Conservation (phyloP, 2,329 filamentous ascomycete genomes). For the Sclerotinia trifoliorum region DNA sequence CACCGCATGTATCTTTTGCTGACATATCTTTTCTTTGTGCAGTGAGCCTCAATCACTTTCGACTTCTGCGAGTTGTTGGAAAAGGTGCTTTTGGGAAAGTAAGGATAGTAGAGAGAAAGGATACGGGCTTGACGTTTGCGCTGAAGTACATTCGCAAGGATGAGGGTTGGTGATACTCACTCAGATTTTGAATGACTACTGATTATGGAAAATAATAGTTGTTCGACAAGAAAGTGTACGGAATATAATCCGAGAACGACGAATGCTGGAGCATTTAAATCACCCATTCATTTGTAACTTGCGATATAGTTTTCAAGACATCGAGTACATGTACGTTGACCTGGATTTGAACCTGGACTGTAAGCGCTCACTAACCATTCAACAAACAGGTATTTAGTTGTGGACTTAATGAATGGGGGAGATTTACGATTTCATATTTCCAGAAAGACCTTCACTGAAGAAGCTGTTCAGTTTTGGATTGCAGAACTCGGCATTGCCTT, state of each 20-base stretch:
- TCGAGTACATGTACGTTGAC: constrained; percentile 85
- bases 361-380: not conserved
- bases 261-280: constrained; percentile 97
- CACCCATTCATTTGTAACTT: constrained; percentile 98
- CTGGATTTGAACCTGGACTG: not conserved
- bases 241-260: constrained; percentile 94
- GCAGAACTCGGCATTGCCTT: constrained; percentile 89
- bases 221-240: constrained; percentile 96
- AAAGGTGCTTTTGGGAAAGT: constrained; percentile 99
- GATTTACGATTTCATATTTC: constrained; percentile 98
- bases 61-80: constrained; percentile 89
- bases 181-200: constrained; percentile 26
- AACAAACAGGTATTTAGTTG: constrained; percentile 73
- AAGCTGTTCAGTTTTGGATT: constrained; percentile 96
- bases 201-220: constrained; percentile 54
- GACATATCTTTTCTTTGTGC: constrained; percentile 30
- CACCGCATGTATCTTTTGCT: constrained; percentile 24
- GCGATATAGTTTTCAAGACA: constrained; percentile 98
- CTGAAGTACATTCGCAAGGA: constrained; percentile 98
- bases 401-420: constrained; percentile 97
- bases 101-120: constrained; percentile 95
- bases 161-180: constrained; percentile 65
- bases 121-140: constrained; percentile 89
- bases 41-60: constrained; percentile 98
- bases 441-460: constrained; percentile 95